Evolutionary conservation across 2,329 filamentous ascomycete species (phyloP).

Genomic region (Emmonsia crescens): DNA sequence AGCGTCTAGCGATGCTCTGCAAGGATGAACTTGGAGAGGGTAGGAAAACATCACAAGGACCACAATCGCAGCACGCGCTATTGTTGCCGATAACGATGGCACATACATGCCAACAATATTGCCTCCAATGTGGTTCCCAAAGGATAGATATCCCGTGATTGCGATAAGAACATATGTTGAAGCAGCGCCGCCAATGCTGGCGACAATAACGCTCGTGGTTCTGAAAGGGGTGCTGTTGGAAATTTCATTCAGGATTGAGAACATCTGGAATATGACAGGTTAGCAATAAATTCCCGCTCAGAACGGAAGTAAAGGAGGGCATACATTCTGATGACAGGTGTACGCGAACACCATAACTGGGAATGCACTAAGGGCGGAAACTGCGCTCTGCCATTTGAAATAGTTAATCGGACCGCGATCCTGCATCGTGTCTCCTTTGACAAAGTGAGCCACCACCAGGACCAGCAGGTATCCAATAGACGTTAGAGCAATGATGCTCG

Average conservation of each 20-base stretch:
- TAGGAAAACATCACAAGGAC: constrained; percentile 94
- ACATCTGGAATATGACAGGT: constrained; percentile 57
- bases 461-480: constrained; percentile 93
- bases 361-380: constrained; percentile 71
- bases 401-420: constrained; percentile 65
- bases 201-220: constrained; percentile 65
- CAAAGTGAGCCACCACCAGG: constrained; percentile 85
- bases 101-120: constrained; percentile 92
- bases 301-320: constrained; percentile 18
- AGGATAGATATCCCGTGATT: constrained; percentile 90
- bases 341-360: constrained; percentile 99
- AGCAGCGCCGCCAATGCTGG: constrained; percentile 82
- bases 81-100: constrained; percentile 70
- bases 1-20: constrained; percentile 86
- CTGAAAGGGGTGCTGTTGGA: constrained; percentile 68
- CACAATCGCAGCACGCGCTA: constrained; percentile 90
- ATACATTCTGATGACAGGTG: constrained; percentile 93
- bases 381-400: constrained; percentile 66
- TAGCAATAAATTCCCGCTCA: constrained; percentile 14
- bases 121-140: constrained; percentile 76
- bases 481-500: constrained; percentile 77
- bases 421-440: constrained; percentile 61
- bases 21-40: constrained; percentile 89
- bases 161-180: constrained; percentile 81
- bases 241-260: constrained; percentile 95